phyloP scores from a whole-genome alignment of 192 early-diverging fungal genomes.

The Bifiguratus adelaidae region DNA sequence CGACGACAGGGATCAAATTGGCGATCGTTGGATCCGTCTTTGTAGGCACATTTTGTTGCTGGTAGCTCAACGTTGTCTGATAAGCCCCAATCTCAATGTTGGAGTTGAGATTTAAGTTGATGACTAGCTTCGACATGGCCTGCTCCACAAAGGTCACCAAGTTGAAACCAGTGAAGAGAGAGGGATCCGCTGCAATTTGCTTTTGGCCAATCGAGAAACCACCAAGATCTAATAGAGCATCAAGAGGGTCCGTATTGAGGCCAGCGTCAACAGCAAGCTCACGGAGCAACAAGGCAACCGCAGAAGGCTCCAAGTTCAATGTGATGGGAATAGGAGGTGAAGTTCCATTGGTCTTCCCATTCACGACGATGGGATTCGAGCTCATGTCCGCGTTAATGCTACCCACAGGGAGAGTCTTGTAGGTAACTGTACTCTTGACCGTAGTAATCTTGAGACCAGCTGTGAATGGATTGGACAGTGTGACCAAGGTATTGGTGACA shows the following conservation, averaged over 20 bases:
- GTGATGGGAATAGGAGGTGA: constrained; percentile 18
- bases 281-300: constrained; percentile 30
- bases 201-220: constrained; percentile 23
- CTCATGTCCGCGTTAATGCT: constrained; percentile 32
- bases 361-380: constrained; percentile 19
- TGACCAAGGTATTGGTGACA: constrained; percentile 30
- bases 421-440: constrained; percentile 30
- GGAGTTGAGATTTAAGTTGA: constrained; percentile 32
- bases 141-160: constrained; percentile 26
- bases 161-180: constrained; percentile 32
- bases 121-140: constrained; percentile 30
- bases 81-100: constrained; percentile 37
- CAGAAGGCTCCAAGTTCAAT: constrained; percentile 39
- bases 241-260: constrained; percentile 28
- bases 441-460: constrained; percentile 32
- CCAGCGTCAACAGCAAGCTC: constrained; percentile 29
- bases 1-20: constrained; percentile 37
- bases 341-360: constrained; percentile 24
- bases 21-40: constrained; percentile 32
- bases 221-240: constrained; percentile 29
- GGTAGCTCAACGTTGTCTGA: constrained; percentile 19
- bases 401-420: constrained; percentile 26
- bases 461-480: constrained; percentile 42
- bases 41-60: constrained; percentile 26
- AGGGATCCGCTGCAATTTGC: constrained; percentile 4